Conservation (phyloP, 1,139 yeast genomes). For the Blastobotrys petasosporus region DNA sequence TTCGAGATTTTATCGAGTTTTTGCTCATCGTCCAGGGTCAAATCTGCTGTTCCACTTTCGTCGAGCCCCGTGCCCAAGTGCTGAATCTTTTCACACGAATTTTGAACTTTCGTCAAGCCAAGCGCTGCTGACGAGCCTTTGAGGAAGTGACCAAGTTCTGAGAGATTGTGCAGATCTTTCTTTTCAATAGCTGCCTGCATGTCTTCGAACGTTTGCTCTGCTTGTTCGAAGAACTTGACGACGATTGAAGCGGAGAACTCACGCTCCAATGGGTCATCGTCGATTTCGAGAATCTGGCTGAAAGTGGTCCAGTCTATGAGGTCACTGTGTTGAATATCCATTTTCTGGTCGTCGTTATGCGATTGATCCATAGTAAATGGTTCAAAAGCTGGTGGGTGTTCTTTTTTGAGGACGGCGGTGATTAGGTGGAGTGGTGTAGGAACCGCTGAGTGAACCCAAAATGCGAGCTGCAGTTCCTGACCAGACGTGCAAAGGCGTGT, state of each 20-base stretch:
- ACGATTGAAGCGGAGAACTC: constrained; percentile 75
- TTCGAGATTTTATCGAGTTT: constrained; percentile 26
- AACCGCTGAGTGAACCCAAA: no score
- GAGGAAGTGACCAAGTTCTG: constrained; percentile 80
- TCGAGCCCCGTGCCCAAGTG: constrained; percentile 64
- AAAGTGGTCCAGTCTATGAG: constrained; percentile 85
- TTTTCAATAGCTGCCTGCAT: constrained; percentile 52
- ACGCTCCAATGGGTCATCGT: constrained; percentile 78
- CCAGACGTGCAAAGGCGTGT: no score
- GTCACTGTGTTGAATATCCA: constrained; percentile 33
- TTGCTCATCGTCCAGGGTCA: constrained; percentile 26
- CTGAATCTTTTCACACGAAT: constrained; percentile 89
- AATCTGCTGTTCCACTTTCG: constrained; percentile 32
- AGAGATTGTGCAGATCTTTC: constrained; percentile 53
- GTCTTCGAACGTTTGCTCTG: constrained; percentile 67
- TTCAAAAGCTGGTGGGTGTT: no score
- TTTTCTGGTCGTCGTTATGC: no score
- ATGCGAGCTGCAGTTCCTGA: no score
- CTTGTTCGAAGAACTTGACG: constrained; percentile 84
- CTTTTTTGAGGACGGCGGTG: background rate
- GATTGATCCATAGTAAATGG: no score
- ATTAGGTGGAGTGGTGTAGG: constrained; percentile 1
- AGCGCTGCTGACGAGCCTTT: constrained; percentile 96
- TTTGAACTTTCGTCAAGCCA: constrained; percentile 74
- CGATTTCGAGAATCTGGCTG: constrained; percentile 87